Conservation (phyloP, 2,329 filamentous ascomycete species). For the Ilyonectria mors-panacis region DNA sequence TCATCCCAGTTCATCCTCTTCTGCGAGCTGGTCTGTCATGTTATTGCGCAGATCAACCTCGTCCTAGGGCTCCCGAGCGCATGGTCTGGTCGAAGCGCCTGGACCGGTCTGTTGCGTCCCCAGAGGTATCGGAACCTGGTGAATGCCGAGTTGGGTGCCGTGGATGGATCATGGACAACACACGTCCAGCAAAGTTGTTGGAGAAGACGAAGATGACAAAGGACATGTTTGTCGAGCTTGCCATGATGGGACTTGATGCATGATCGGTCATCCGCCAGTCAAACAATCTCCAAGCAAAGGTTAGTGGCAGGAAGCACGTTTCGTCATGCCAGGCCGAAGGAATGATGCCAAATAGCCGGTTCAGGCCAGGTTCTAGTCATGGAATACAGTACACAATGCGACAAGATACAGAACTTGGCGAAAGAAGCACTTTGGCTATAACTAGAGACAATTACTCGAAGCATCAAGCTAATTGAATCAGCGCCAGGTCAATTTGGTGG, state of each 20-base stretch:
- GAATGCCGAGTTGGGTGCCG: constrained; percentile 46
- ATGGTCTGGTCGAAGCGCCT: constrained; percentile 42
- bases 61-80: constrained; percentile 46
- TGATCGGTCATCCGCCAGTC: not conserved
- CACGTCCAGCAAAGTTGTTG: constrained; percentile 38
- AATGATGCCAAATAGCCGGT: no score
- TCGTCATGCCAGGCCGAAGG: no score
- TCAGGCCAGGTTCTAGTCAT: no score
- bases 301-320: no score
- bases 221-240: constrained; percentile 40
- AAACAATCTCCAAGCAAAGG: no score
- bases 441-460: not conserved
- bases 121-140: constrained; percentile 43
- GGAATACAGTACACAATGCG: not conserved
- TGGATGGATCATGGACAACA: constrained; percentile 43
- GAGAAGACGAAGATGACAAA: constrained; percentile 40
- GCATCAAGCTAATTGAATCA: not conserved
- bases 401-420: not conserved
- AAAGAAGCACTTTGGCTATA: not conserved
- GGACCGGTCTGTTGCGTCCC: constrained; percentile 44
- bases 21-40: constrained; percentile 45
- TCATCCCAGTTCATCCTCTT: constrained; percentile 49
- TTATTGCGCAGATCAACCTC: constrained; percentile 46
- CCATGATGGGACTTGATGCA: constrained; percentile 40
- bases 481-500: constrained; percentile 13